Evolutionary conservation across 2,329 filamentous ascomycete species (phyloP).

Genomic region (Trichoderma hamatum): DNA sequence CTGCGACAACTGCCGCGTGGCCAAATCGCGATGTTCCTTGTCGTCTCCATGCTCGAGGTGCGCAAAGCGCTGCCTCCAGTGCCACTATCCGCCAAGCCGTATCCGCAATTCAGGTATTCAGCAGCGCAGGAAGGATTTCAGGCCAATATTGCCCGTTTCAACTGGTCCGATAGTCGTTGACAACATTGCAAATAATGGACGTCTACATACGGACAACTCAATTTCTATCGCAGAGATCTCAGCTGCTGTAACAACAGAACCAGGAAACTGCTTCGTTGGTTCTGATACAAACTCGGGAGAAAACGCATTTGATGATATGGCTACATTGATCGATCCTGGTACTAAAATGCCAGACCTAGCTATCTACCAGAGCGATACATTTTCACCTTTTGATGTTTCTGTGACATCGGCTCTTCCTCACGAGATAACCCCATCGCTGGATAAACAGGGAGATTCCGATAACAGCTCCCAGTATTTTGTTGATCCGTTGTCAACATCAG

Average conservation of each 20-base stretch:
- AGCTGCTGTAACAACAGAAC: not conserved
- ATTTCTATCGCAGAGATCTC: not conserved
- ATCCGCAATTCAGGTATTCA: not conserved
- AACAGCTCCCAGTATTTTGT: not conserved
- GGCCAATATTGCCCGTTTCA: not conserved
- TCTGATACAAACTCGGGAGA: not conserved
- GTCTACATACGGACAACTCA: not conserved
- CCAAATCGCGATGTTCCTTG: conserved; percentile 17
- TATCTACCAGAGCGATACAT: not conserved
- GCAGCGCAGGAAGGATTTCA: not conserved
- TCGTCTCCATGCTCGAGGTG: conserved; percentile 12
- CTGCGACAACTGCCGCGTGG: conserved; percentile 13
- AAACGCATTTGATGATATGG: not conserved
- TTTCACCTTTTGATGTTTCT: not conserved
- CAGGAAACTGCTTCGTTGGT: not conserved
- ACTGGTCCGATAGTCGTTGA: not conserved
- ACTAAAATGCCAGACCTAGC: not conserved
- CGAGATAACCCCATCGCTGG: not conserved
- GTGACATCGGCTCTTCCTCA: not conserved
- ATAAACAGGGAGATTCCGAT: not conserved
- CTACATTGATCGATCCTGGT: not conserved
- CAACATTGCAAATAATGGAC: not conserved
- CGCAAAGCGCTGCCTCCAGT: not conserved
- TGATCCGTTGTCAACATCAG: not conserved
- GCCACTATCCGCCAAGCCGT: not conserved